Base-by-base conservation (phyloP, 192 early-diverging fungal species). In the Gryganskiella cystojenkinii region DNA sequence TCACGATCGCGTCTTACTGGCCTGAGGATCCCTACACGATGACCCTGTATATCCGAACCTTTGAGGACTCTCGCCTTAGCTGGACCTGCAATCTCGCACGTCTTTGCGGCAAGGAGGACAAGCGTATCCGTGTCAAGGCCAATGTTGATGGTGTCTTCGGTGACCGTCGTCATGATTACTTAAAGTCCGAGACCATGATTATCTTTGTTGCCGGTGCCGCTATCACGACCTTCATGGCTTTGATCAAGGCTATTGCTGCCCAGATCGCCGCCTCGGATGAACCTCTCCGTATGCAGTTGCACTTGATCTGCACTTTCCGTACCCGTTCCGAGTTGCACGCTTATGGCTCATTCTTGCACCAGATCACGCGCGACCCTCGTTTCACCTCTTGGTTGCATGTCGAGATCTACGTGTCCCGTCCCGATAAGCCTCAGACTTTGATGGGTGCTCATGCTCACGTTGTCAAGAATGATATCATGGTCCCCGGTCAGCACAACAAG, bases 1-100 rank as follows among this genome's bases (percentile, higher is more conserved):
- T 78, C 61, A 78, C 74, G 7, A 78, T 78, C 54, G 74, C 74
- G 4, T 69, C 66, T 6, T 78, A 78, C 61, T 78, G 74, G 74
- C 74, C 74, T 24, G 74, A 78, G 50, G 74, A 78, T 20, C 74
- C 74, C 37, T 62, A 78, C 50, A 58, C 74, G 4, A 78, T 78
- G 55, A 69, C 61, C 10, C 30, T 78, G 55, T 78, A 57, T 49
- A 78, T 78, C 19, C 74, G 74, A 24, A 69, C 66, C 2, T 78
- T 69, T 60, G 74, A 69, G 37, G 64, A 78, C 47, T 64, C 60
- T 5, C 63, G 49, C 4, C 28, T 68, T 9, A 69, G 66, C 54
- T 78, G 74, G 74, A 78, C 74, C 43, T 43, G 61, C 14, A 53
- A 30, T 15, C 47, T 78, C 14, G 74, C 74, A 30, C 40, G 52